Base-by-base conservation (phyloP, 441 rosid species). In the Gossypium aridum region DNA sequence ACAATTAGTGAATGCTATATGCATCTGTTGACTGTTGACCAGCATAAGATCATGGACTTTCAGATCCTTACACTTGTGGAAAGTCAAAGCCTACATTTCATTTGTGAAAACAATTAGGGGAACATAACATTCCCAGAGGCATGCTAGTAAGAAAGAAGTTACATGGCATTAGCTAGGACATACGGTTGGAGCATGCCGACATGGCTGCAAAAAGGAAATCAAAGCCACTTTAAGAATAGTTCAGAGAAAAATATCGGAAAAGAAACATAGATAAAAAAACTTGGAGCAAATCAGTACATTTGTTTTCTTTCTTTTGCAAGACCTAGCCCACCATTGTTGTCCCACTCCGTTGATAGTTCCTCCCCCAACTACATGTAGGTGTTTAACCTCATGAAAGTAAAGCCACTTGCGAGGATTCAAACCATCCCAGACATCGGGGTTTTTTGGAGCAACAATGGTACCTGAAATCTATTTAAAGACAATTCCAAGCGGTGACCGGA, bases 151-250 rank as follows among this genome's bases (percentile, higher is more conserved):
- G 54, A 53, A 62, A 12, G 60, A 70, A 51, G 14, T 78, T 62
- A 76, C 13, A 16, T 13, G 54, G 71, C 77, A 75, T 67, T 23
- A 79, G 81, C 74, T 28, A 26, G 76, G 77, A 87, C 93, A 71
- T 76, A 95, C 99, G 80, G 91, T 92, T 74, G 99, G 99, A 77
- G 99, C 99, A 56, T 86, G 90, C 17, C 78, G 90, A 80, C 98
- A 92, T 37, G 92, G 96, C 99, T 91, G 93, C 87, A 77, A 75
- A 26, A 84, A 4, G 39, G 43, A 81, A 74, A 73, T 28, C 39
- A 16, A 72, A 71, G 67, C 62, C n/a, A 39, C 25, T 85, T 61
- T 76, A 77, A 79, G 64, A 75, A 65, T n/a, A 45, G 14, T 53
- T 73, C 37, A 69, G 3, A 39, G 3, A 71, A 80, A 49, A 62